A percentile compares a stretch with the other conserved stretches of the same genome.
Evolutionary conservation across 371 early-diverging fungal species (phyloP).

Genomic region (Mucor saturninus): DNA sequence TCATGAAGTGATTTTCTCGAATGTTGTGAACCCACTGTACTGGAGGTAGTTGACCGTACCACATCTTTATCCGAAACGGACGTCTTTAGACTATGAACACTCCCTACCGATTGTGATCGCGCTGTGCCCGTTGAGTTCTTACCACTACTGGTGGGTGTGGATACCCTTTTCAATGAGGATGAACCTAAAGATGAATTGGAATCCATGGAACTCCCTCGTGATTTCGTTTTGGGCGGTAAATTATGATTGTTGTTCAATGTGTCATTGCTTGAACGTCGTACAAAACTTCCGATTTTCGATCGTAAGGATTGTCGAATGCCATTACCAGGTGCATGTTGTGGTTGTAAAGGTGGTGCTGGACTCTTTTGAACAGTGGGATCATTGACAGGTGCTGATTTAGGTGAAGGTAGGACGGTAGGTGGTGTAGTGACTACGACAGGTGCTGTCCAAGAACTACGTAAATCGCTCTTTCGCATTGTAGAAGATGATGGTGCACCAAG

Average conservation of each 20-base stretch:
- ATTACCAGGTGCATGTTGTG: background rate
- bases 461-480: background rate
- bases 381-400: constrained; percentile 5
- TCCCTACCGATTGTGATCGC: constrained; percentile 12
- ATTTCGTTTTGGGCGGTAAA: constrained; percentile 2
- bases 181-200: background rate
- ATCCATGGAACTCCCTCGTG: constrained; percentile 22
- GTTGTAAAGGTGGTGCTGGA: background rate
- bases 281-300: constrained; percentile 31
- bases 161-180: too few species aligned
- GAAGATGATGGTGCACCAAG: background rate
- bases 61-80: constrained; percentile 22
- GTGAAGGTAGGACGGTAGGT: background rate
- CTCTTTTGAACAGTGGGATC: background rate
- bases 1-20: constrained; percentile 9
- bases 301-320: constrained; percentile 20
- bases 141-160: constrained; percentile 5
- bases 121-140: constrained; percentile 20
- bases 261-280: constrained; percentile 26
- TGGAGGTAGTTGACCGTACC: constrained; percentile 20
- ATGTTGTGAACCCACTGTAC: constrained; percentile 19
- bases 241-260: background rate
- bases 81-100: constrained; percentile 59
- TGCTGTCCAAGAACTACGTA: constrained; percentile 20
- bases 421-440: background rate